Conservation (phyloP, 352 stramenopile species). For the Achlya hypogyna region DNA sequence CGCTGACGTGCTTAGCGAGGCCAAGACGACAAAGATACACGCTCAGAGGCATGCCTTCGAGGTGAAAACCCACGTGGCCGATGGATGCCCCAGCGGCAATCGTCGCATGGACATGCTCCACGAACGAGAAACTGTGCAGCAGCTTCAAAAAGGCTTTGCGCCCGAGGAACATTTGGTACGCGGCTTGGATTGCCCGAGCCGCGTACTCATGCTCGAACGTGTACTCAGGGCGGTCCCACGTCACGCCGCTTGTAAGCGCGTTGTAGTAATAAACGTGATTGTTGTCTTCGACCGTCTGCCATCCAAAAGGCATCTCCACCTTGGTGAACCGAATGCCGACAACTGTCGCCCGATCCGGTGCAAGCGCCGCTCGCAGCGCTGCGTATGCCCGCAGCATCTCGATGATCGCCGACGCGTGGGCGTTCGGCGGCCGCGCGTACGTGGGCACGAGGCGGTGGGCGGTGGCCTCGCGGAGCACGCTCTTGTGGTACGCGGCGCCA, state of each 20-base stretch:
- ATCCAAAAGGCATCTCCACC: conserved; percentile 55
- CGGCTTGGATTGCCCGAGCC: conserved; percentile 50
- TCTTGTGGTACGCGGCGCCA: conserved; percentile 39
- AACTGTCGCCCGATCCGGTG: conserved; percentile 8
- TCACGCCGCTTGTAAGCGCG: conserved; percentile 28
- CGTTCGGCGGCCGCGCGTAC: conserved; percentile 40
- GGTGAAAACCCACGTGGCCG: conserved; percentile 57
- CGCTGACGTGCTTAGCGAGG: conserved; percentile 37
- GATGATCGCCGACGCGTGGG: conserved; percentile 36
- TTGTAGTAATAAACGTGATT: conserved; percentile 43
- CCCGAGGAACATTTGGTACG: conserved; percentile 40
- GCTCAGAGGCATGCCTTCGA: conserved; percentile 53
- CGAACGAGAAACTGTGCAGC: conserved; percentile 38
- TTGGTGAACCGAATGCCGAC: conserved; percentile 40
- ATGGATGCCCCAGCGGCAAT: conserved; percentile 21
- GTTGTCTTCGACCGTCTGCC: conserved; percentile 31
- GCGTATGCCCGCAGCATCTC: conserved; percentile 34
- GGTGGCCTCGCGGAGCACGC: conserved; percentile 36
- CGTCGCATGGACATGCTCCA: conserved; percentile 28
- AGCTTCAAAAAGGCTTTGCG: conserved; percentile 23
- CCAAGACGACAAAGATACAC: conserved; percentile 52
- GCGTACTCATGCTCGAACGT: conserved; percentile 58
- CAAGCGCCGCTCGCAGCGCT: conserved; percentile 26
- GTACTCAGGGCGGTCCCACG: conserved; percentile 54
- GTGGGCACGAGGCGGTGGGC: conserved; percentile 43